Base-by-base conservation (phyloP, 2,329 filamentous ascomycete genomes). In the Xylaria sp. region DNA sequence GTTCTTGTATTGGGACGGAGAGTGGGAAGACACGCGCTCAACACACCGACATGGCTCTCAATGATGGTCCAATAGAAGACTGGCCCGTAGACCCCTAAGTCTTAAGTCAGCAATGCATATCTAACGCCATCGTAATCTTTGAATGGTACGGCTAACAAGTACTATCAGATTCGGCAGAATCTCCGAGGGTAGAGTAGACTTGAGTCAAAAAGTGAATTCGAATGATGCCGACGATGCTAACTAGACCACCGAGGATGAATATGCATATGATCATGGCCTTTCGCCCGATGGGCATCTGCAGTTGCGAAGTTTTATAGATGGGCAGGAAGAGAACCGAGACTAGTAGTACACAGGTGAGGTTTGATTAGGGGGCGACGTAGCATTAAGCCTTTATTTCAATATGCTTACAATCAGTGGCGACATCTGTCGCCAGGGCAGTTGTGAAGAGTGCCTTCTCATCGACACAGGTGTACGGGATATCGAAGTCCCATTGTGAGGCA, bases 321-420 rank as follows among this genome's bases (percentile, higher is more conserved):
- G 41, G 41, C 29, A 44, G 20, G 3, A 29, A 11, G 21, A 44
- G 41, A 16, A 44, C 41, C 7, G 29, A 17, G 21, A 44, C 41
- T 44, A 29, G 9, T 21, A n/a, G n/a, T n/a, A n/a, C n/a, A n/a
- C n/a, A n/a, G n/a, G n/a, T n/a, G n/a, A n/a, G n/a, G n/a, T n/a
- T n/a, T n/a, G n/a, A n/a, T n/a, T n/a, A n/a, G n/a, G n/a, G n/a
- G n/a, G n/a, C n/a, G n/a, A n/a, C n/a, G n/a, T n/a, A n/a, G n/a
- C n/a, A n/a, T n/a, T n/a, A n/a, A n/a, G n/a, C n/a, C n/a, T n/a
- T n/a, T n/a, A n/a, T n/a, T n/a, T n/a, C n/a, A n/a, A n/a, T 17
- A 46, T 22, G 22, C 45, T 48, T 48, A 48, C 45, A 41, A 41
- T 48, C 45, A 19, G 38, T 41, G 6, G 45, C 45, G 18, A 48